Evolutionary conservation across 768 basidiomycete species (phyloP).

Genomic region (Exidia glandulosa): DNA sequence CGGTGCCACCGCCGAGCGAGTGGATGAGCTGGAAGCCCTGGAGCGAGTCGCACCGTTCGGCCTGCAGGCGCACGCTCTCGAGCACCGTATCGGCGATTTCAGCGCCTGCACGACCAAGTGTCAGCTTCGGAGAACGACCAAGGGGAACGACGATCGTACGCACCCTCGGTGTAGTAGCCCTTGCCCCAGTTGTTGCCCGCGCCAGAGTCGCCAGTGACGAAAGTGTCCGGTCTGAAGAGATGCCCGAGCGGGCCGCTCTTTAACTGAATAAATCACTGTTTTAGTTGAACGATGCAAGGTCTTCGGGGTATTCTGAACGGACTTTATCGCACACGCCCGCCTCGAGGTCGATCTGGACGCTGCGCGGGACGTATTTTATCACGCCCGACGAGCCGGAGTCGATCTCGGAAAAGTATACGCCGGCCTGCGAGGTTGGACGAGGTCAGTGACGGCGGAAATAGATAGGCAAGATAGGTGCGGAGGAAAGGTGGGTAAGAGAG

Average conservation of each 20-base stretch:
- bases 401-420: slow-evolving; percentile 75
- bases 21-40: slow-evolving; percentile 27
- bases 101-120: too few species aligned
- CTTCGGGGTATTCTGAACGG: slow-evolving; percentile 13
- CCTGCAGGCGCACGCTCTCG: slow-evolving; percentile 28
- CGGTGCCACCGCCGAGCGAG: slow-evolving; percentile 27
- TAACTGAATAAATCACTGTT: slow-evolving; percentile 29
- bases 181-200: slow-evolving; percentile 6
- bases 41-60: slow-evolving; percentile 22
- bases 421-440: too few species aligned
- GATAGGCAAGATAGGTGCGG: too few species aligned
- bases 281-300: slow-evolving; percentile 3
- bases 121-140: too few species aligned
- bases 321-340: slow-evolving; percentile 74
- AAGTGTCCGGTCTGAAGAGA: slow-evolving; percentile 69
- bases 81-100: slow-evolving; percentile 83
- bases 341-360: slow-evolving; percentile 86
- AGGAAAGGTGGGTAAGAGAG: too few species aligned
- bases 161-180: too few species aligned
- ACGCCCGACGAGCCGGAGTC: slow-evolving; percentile 17
- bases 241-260: slow-evolving; percentile 57
- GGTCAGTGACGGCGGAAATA: too few species aligned
- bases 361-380: slow-evolving; percentile 79
- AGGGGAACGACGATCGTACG: too few species aligned
- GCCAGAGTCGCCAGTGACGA: background rate